These are phyloP conservation scores for Populus tomentosa DNA, from an alignment of 441 rosid genomes.

Conservation along the genomic window DNA sequence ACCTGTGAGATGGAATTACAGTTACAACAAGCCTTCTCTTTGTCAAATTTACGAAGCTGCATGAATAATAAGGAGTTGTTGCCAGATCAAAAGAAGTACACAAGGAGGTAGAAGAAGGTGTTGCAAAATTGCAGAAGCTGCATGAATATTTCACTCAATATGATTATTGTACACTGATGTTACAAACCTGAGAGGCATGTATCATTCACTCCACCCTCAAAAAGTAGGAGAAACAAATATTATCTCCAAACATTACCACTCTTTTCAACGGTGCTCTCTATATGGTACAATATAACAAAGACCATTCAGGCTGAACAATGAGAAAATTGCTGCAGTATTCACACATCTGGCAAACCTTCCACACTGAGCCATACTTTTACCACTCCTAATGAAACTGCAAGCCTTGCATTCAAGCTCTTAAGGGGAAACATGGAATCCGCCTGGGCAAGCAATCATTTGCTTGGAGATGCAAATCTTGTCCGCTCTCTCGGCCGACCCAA, in stretches of 20 bases:
- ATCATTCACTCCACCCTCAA: not conserved
- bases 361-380: constrained; percentile 3
- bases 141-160: constrained; percentile 8
- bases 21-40: too few relatives aligned
- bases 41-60: too few relatives aligned
- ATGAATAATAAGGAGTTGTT: not conserved
- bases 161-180: constrained; percentile 25
- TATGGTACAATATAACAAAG: constrained; percentile 2
- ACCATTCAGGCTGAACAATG: constrained; percentile 5
- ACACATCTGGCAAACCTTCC: constrained; percentile 2
- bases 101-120: not conserved
- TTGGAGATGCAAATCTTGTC: constrained; percentile 93
- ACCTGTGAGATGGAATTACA: too few relatives aligned
- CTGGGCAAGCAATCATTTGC: constrained; percentile 40
- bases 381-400: constrained; percentile 20
- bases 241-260: not conserved
- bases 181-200: constrained; percentile 21
- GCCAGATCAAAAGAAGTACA: not conserved
- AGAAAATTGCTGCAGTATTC: constrained; percentile 1
- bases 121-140: constrained; percentile 1
- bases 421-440: not conserved
- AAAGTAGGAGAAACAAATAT: not conserved
- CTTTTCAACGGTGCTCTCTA: constrained; percentile 3
- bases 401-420: constrained; percentile 10
- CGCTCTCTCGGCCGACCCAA: constrained; percentile 69